Base-by-base conservation (phyloP, 148 eudicot species). In the Linanthus parryae region DNA sequence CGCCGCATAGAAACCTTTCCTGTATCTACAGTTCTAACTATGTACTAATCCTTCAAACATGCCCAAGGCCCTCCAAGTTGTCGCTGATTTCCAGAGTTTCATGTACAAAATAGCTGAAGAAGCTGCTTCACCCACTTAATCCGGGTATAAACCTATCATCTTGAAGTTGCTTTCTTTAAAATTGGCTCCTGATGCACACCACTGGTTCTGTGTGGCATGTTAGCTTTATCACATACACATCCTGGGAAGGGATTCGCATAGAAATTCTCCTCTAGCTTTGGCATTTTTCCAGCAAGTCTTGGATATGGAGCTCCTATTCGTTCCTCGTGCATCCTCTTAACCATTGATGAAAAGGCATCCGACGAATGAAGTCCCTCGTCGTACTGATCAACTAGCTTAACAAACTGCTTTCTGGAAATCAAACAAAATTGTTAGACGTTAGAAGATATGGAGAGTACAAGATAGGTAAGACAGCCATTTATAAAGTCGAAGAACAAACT, bases 171-270 rank as follows among this genome's bases (percentile, higher is more conserved):
- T n/a, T n/a, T n/a, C n/a, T n/a, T n/a, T n/a, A n/a, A n/a, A n/a
- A n/a, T n/a, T n/a, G n/a, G n/a, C n/a, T n/a, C n/a, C n/a, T n/a
- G n/a, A n/a, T n/a, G n/a, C n/a, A n/a, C n/a, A n/a, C n/a, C n/a
- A 8, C 30, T 19, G 8, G 9, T 41, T 18, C 29, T n/a, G n/a
- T n/a, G n/a, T 13, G 7, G 3, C n/a, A n/a, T n/a, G n/a, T 22
- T 8, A 8, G 79, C 38, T 39, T 41, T 54, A 11, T 71, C 44
- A 52, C 91, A 83, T 31, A 83, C 38, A 47, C 91, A 83, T n/a
- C 85, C 83, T 0, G 85, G 91, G 16, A 54, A 76, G 9, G 85
- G 85, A 35, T 83, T 83, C 16, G 85, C 75, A 17, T 83, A 76
- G 43, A 76, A 83, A 46, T 56, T 79, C 64, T 83, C 91, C 58